Evolutionary conservation across 805 yeast species (phyloP), one percentile per base, ranked within the genome.

Genomic region (Candida fluviatilis): DNA sequence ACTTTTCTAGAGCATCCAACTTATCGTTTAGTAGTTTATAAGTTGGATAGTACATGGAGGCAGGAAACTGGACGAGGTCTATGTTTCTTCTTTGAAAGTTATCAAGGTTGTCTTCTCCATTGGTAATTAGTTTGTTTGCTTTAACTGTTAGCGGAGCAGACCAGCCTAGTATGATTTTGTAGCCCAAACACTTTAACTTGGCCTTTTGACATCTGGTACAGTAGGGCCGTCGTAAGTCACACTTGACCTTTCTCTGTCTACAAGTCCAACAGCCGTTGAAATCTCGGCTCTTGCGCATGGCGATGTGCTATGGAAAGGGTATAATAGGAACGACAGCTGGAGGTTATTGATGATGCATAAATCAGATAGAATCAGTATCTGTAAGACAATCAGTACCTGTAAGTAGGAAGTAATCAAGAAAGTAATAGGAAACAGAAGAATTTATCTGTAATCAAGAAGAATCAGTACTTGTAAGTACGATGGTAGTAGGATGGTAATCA

Each of bases 211-310:
- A 76, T 37, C 80, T 58, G 23, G 47, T 34, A 48, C 82, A 76
- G 13, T 41, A 44, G 2, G 81, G 81, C 38, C 60, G 58, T 3
- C 54, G 43, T 10, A 70, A 62, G 49, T 75, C 81, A 54, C 82
- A 76, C 50, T 74, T 74, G 46, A 76, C 73, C 45, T 74, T 75
- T 18, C 80, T 57, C 16, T 58, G 50, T 27, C 82, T 58, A 46
- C 82, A 76, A 5, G 81, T 76, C 64, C 75, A 72, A 52, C 82
- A 76, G 3, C 82, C 82, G 32, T 69, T 60, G 51, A 74, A 74
- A 35, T 55, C 61, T 33, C 73, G 54, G 16, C 55, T 57, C 35
- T 48, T 49, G 14, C 49, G 51, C 17, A 53, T 29, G 18, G 16
- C 15, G 30, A n/a, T n/a, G n/a, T n/a, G n/a, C n/a, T n/a, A n/a